Percentiles rank a stretch among this genome's conserved stretches.
phyloP scores from a whole-genome alignment of 305 asterid genomes.

The Fraxinus platypoda region DNA sequence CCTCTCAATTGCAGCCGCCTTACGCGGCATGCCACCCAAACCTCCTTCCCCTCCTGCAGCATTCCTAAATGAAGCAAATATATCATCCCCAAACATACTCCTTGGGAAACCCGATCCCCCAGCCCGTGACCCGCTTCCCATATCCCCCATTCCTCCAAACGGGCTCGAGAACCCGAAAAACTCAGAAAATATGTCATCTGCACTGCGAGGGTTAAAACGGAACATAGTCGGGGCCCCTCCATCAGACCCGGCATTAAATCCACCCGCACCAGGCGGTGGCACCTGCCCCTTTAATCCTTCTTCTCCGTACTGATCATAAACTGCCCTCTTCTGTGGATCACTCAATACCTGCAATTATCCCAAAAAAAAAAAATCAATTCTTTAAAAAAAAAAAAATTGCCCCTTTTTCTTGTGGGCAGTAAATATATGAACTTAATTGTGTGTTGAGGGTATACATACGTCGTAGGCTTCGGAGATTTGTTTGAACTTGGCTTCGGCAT shows the following conservation, averaged over 20 bases:
- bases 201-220: constrained; percentile 72
- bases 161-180: constrained; percentile 43
- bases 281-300: constrained; percentile 81
- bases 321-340: constrained; percentile 73
- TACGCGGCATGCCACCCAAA: constrained; percentile 40
- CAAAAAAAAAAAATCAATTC: background rate
- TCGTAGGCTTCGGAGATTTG: constrained; percentile 24
- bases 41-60: constrained; percentile 56
- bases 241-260: constrained; percentile 44
- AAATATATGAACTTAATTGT: background rate
- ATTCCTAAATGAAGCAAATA: constrained; percentile 53
- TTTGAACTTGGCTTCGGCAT: constrained; percentile 24
- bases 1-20: constrained; percentile 66
- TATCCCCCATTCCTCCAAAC: constrained; percentile 69
- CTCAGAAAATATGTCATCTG: constrained; percentile 78
- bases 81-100: constrained; percentile 61
- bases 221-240: constrained; percentile 41
- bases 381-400: no score
- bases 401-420: background rate
- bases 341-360: constrained; percentile 54
- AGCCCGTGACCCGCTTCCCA: constrained; percentile 52
- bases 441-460: background rate
- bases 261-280: constrained; percentile 68
- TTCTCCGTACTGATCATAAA: constrained; percentile 80
- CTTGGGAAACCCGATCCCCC: constrained; percentile 50